A percentile compares a stretch with the other conserved stretches of the same genome.
phyloP scores from a whole-genome alignment of 306 rosid species.

The Biancaea sappan region DNA sequence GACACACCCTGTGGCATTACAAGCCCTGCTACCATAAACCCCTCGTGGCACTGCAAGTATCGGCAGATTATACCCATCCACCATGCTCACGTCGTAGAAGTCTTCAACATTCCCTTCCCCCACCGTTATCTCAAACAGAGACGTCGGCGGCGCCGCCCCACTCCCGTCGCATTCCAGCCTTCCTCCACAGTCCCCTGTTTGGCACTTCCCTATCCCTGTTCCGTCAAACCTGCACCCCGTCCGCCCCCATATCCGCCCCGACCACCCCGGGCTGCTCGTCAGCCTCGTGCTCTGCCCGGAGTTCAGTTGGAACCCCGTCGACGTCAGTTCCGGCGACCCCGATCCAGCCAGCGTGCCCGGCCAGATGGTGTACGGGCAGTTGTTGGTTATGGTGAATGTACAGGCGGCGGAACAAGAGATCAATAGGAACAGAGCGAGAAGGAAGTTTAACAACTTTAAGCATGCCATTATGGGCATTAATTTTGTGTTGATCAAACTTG shows the following conservation, averaged over 20 bases:
- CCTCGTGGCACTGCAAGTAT: conserved; percentile 66
- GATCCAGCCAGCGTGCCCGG: conserved; percentile 80
- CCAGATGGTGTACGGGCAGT: conserved; percentile 80
- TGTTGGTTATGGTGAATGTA: conserved; percentile 73
- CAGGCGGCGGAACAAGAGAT: conserved; percentile 36
- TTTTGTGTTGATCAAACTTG: too few relatives aligned
- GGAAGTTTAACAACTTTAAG: conserved; percentile 31
- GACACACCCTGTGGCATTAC: conserved; percentile 87
- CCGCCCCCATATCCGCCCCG: conserved; percentile 93
- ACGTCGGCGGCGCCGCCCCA: conserved; percentile 84
- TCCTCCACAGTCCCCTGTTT: conserved; percentile 90
- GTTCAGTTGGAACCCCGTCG: conserved; percentile 69
- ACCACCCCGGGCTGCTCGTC: conserved; percentile 72
- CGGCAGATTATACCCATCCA: conserved; percentile 89
- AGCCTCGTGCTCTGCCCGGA: conserved; percentile 51
- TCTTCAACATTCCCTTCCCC: conserved; percentile 64
- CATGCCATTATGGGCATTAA: conserved; percentile 20
- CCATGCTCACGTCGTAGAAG: conserved; percentile 82
- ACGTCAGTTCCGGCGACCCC: conserved; percentile 53
- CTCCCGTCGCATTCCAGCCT: conserved; percentile 79
- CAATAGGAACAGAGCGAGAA: conserved; percentile 21
- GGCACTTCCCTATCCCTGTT: conserved; percentile 70
- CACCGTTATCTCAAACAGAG: conserved; percentile 84
- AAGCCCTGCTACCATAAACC: conserved; percentile 53
- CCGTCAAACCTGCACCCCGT: conserved; percentile 85